phyloP scores from a whole-genome alignment of 1,139 yeast species.

The Blastobotrys proliferans region DNA sequence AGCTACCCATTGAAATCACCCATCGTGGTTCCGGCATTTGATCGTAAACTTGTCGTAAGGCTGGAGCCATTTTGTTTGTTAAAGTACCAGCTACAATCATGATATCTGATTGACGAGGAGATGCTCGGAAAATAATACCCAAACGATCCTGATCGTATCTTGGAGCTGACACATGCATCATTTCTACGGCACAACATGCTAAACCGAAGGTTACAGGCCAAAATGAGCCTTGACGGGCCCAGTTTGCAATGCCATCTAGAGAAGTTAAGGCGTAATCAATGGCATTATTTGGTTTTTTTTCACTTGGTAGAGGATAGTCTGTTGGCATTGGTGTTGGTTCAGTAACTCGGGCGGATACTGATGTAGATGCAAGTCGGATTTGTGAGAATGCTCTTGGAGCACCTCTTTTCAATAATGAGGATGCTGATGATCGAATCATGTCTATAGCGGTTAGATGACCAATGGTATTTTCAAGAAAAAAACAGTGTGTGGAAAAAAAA shows the following conservation, averaged over 20 bases:
- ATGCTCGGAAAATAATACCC: conserved; percentile 91
- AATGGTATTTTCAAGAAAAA: conserved; percentile 4
- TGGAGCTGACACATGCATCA: conserved; percentile 94
- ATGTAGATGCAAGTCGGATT: neutral
- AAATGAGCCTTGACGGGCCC: conserved; percentile 90
- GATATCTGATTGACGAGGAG: conserved; percentile 90
- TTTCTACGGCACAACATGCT: conserved; percentile 92
- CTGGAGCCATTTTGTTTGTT: conserved; percentile 93
- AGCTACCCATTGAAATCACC: conserved; percentile 91
- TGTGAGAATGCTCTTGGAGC: neutral
- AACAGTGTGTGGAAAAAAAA: neutral
- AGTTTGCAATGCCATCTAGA: conserved; percentile 76
- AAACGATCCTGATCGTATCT: conserved; percentile 90
- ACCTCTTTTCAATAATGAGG: neutral
- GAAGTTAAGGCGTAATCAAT: conserved; percentile 84
- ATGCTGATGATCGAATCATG: neutral
- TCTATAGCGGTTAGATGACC: neutral
- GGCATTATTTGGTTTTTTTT: conserved; percentile 50
- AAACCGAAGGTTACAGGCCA: conserved; percentile 94
- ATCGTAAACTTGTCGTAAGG: conserved; percentile 87
- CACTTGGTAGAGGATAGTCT: conserved; percentile 50
- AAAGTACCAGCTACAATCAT: conserved; percentile 93
- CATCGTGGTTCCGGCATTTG: conserved; percentile 87
- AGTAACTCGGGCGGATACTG: neutral
- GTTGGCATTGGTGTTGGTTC: conserved; percentile 38